Conservation (phyloP, 805 yeast genomes). For the Yamadazyma endophytica region DNA sequence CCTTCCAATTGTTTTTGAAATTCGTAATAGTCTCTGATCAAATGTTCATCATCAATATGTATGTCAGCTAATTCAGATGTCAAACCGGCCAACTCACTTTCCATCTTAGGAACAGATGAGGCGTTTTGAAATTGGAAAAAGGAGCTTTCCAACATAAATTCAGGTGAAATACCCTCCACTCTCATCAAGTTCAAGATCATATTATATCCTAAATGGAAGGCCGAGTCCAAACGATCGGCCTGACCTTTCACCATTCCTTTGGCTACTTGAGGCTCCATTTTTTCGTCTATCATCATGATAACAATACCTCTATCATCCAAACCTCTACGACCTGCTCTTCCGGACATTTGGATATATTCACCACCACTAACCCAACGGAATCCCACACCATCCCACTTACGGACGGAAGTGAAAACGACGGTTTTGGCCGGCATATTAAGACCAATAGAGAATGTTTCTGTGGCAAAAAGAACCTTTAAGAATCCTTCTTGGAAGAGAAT, state of each 20-base stretch:
- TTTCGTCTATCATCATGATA: conserved; percentile 98
- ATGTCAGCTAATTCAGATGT: conserved; percentile 46
- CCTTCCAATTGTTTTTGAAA: conserved; percentile 63
- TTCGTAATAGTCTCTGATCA: conserved; percentile 79
- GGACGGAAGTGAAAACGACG: conserved; percentile 93
- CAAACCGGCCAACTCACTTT: conserved; percentile 55
- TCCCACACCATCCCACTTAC: conserved; percentile 97
- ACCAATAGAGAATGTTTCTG: conserved; percentile 98
- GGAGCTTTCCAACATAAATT: conserved; percentile 91
- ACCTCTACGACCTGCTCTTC: conserved; percentile 99
- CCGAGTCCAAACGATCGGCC: conserved; percentile 95
- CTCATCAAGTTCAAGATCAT: conserved; percentile 95
- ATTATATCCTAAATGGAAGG: conserved; percentile 95
- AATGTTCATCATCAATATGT: conserved; percentile 67
- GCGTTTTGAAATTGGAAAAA: conserved; percentile 95
- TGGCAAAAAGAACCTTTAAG: conserved; percentile 90
- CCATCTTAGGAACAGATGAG: conserved; percentile 82
- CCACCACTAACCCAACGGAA: conserved; percentile 99
- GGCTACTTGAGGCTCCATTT: conserved; percentile 99
- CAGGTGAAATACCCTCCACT: conserved; percentile 98
- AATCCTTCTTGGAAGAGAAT: conserved; percentile 96
- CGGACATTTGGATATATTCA: conserved; percentile 99
- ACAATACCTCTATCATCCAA: conserved; percentile 99
- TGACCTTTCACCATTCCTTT: conserved; percentile 99
- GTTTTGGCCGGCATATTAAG: conserved; percentile 99